phyloP scores from a whole-genome alignment of 140 eudicot genomes.

The Oenanthe javanica region DNA sequence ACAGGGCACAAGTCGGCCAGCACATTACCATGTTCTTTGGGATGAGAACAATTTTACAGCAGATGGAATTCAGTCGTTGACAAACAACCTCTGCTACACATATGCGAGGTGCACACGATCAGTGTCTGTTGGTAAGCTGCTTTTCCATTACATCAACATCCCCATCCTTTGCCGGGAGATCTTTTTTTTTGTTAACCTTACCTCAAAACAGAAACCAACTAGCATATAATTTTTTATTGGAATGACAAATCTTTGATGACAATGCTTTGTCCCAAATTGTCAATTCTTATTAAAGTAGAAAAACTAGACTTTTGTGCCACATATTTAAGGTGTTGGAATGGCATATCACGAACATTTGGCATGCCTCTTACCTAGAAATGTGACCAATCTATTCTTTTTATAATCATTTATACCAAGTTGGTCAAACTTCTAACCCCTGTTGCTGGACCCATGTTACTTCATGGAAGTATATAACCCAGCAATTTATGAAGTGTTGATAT shows the following conservation, averaged over 20 bases:
- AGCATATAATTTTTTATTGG: neutral
- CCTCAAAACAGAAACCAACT: neutral
- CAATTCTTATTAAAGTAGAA: neutral
- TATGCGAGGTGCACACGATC: conserved; percentile 83
- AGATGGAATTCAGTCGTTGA: conserved; percentile 72
- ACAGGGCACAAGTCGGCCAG: conserved; percentile 90
- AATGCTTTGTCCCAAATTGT: neutral
- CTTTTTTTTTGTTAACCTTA: neutral
- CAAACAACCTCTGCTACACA: conserved; percentile 80
- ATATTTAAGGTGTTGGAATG: too few species aligned
- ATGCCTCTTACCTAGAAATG: neutral
- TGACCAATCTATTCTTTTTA: neutral
- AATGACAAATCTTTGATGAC: neutral
- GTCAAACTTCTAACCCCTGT: neutral
- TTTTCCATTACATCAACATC: neutral
- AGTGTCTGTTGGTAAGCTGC: conserved; percentile 56
- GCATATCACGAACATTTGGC: neutral
- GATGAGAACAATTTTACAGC: conserved; percentile 83
- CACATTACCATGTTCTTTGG: conserved; percentile 91
- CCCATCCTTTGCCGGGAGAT: neutral
- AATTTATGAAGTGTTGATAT: neutral
- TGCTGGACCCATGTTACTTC: neutral
- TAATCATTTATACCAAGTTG: neutral
- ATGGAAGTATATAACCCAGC: neutral
- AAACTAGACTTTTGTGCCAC: too few species aligned